phyloP scores from a whole-genome alignment of 352 stramenopile genomes.

The Phytopythium delawarense region DNA sequence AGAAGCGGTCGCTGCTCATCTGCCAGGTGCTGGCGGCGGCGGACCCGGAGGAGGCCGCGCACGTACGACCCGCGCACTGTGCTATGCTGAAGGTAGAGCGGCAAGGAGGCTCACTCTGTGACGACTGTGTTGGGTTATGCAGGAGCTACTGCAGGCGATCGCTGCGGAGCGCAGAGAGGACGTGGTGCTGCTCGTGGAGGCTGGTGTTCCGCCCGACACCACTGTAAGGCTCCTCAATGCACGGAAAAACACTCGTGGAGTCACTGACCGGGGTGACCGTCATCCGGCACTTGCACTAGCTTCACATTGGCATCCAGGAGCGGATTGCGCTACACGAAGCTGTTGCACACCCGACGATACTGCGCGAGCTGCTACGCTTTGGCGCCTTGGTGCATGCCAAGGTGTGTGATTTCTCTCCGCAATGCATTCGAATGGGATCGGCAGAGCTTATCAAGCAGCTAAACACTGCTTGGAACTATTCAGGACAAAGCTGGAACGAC shows the following conservation, averaged over 20 bases:
- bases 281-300: background rate
- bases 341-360: constrained; percentile 19
- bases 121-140: constrained; percentile 4
- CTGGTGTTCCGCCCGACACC: constrained; percentile 24
- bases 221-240: constrained; percentile 8
- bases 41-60: constrained; percentile 20
- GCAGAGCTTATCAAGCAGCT: background rate
- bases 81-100: background rate
- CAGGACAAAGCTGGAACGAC: constrained; percentile 22
- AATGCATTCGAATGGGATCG: background rate
- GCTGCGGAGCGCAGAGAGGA: constrained; percentile 18
- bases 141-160: constrained; percentile 27
- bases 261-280: background rate
- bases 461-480: background rate
- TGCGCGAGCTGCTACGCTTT: constrained; percentile 25
- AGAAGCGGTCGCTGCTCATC: constrained; percentile 15
- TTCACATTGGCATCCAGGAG: constrained; percentile 15
- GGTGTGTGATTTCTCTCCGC: constrained; percentile 6
- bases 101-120: background rate
- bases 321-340: constrained; percentile 24
- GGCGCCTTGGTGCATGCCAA: constrained; percentile 24
- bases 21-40: constrained; percentile 27
- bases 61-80: constrained; percentile 9
- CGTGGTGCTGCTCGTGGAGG: constrained; percentile 29
- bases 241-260: background rate